Percentiles rank a stretch among this genome's conserved stretches.
Conservation (phyloP, 2,329 filamentous ascomycete species). For the Pseudogymnoascus sp. region DNA sequence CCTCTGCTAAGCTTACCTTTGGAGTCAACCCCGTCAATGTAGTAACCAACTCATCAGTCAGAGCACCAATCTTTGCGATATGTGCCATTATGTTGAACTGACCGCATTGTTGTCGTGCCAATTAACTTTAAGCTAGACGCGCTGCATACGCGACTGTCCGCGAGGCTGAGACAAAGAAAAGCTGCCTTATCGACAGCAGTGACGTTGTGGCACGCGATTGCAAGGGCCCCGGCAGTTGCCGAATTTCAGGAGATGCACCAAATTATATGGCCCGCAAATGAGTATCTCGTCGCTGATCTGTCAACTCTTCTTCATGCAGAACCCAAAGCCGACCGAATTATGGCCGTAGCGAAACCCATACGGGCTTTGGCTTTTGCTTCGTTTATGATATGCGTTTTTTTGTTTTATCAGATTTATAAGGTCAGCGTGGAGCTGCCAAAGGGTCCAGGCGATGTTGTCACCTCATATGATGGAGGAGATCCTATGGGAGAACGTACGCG, state of each 20-base stretch:
- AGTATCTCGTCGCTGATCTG: background rate
- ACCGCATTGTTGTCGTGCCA: slow-evolving; percentile 10
- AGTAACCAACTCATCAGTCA: slow-evolving; percentile 65
- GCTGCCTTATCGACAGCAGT: slow-evolving; percentile 8
- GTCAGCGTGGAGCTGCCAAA: slow-evolving; percentile 39
- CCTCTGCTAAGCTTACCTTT: slow-evolving; percentile 36
- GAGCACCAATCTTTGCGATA: slow-evolving; percentile 52
- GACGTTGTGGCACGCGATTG: slow-evolving; percentile 8
- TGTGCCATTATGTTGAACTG: slow-evolving; percentile 53
- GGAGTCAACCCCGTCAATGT: slow-evolving; percentile 49
- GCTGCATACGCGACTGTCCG: slow-evolving; percentile 2
- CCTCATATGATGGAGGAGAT: slow-evolving; percentile 63
- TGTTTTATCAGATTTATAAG: slow-evolving; percentile 67
- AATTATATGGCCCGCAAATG: slow-evolving; percentile 4
- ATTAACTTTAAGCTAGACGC: slow-evolving; percentile 11
- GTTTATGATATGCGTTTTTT: slow-evolving; percentile 66
- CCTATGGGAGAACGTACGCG: slow-evolving; percentile 78
- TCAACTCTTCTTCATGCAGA: slow-evolving; percentile 11
- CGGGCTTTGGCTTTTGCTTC: slow-evolving; percentile 68
- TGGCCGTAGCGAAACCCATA: slow-evolving; percentile 81
- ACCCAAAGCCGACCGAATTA: slow-evolving; percentile 37
- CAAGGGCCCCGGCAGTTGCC: slow-evolving; percentile 10
- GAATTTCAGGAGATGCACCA: slow-evolving; percentile 8
- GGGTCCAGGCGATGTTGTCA: slow-evolving; percentile 36
- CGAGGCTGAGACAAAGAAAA: slow-evolving; percentile 5